Conservation (phyloP, 176 grass and related monocot genomes). For the Guadua angustifolia region DNA sequence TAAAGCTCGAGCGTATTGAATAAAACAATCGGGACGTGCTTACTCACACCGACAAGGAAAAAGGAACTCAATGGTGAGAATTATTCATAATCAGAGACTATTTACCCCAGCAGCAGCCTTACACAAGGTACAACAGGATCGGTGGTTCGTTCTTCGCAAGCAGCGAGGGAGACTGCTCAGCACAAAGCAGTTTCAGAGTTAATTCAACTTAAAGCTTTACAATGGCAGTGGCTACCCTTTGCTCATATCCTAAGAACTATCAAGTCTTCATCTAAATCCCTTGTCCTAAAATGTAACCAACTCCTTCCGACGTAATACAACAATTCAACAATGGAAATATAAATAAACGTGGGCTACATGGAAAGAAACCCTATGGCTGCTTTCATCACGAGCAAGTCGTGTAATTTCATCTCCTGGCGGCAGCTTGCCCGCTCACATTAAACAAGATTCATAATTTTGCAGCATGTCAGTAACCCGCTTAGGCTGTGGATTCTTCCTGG, state of each 20-base stretch:
- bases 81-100: background rate
- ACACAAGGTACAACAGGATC: background rate
- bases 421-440: background rate
- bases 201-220: constrained; percentile 46
- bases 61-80: background rate
- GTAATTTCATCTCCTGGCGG: background rate
- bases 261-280: constrained; percentile 28
- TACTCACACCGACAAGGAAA: background rate
- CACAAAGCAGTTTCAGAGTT: background rate
- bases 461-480: background rate
- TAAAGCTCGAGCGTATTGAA: background rate
- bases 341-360: background rate
- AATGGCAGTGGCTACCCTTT: constrained; percentile 22
- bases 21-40: background rate
- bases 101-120: background rate
- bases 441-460: constrained; percentile 1
- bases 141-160: background rate
- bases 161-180: background rate
- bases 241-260: constrained; percentile 36
- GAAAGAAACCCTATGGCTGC: constrained; percentile 2
- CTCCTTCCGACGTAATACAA: constrained; percentile 36
- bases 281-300: constrained; percentile 31
- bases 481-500: constrained; percentile 12
- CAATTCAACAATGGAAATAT: constrained; percentile 33
- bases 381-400: background rate